These are phyloP conservation scores for Wakefieldia striispora DNA, from an alignment of 768 basidiomycete genomes.

Conservation along the genomic window DNA sequence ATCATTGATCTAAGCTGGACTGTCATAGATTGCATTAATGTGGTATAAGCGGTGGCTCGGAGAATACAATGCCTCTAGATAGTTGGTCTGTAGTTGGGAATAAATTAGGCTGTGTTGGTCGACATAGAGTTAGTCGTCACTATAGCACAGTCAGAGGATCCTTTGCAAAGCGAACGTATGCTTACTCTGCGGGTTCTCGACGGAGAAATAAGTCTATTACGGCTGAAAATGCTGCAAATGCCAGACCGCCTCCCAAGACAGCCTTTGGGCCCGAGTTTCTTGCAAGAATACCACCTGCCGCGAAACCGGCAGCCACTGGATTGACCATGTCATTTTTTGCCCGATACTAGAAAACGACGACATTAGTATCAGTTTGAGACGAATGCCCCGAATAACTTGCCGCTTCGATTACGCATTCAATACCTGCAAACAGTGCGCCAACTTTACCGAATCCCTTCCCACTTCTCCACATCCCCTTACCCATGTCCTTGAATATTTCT, in stretches of 20 bases:
- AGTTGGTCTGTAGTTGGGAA: conserved; percentile 10
- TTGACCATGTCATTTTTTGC: conserved; percentile 96
- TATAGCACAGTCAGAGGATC: conserved; percentile 17
- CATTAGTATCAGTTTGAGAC: not conserved
- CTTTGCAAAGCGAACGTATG: conserved; percentile 10
- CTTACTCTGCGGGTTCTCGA: conserved; percentile 78
- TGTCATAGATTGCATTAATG: conserved; percentile 11
- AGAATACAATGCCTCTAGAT: conserved; percentile 17
- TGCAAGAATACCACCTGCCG: conserved; percentile 86
- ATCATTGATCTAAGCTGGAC: conserved; percentile 3
- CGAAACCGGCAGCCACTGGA: conserved; percentile 81
- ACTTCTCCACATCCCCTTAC: conserved; percentile 82
- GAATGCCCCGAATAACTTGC: conserved; percentile 47
- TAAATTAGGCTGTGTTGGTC: conserved; percentile 15
- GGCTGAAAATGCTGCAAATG: conserved; percentile 91
- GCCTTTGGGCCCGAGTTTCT: conserved; percentile 85
- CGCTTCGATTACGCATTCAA: conserved; percentile 93
- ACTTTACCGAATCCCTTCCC: conserved; percentile 95
- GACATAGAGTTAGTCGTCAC: conserved; percentile 37
- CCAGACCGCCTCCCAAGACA: conserved; percentile 82
- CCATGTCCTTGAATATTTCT: conserved; percentile 92
- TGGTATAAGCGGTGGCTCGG: conserved; percentile 17
- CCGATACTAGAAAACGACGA: conserved; percentile 63
- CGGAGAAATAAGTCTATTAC: conserved; percentile 83
- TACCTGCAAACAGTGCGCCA: conserved; percentile 90